phyloP scores from a whole-genome alignment of 1,284 basidiomycete species.

The Bjerkandera adusta region DNA sequence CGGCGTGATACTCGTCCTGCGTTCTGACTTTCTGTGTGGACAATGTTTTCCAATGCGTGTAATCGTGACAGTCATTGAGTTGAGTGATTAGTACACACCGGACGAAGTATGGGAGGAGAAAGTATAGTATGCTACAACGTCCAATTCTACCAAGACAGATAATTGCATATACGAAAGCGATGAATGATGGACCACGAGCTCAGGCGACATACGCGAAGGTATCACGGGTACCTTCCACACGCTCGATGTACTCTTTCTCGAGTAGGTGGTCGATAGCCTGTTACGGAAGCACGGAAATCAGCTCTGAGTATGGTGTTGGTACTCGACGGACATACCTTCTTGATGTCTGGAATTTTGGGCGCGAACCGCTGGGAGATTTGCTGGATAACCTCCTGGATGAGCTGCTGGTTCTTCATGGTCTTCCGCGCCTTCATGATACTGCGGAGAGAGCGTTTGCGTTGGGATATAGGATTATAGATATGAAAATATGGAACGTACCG shows the following conservation, averaged over 20 bases:
- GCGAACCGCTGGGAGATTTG: constrained; percentile 89
- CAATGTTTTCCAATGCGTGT: too few relatives aligned
- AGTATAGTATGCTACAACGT: constrained; percentile 16
- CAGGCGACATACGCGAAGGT: constrained; percentile 77
- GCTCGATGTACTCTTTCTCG: constrained; percentile 98
- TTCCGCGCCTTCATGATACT: constrained; percentile 98
- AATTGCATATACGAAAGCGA: constrained; percentile 1
- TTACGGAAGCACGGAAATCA: background rate
- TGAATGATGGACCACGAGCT: constrained; percentile 13
- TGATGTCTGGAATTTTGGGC: constrained; percentile 91
- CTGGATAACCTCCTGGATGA: constrained; percentile 93
- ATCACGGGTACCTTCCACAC: constrained; percentile 81
- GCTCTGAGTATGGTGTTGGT: constrained; percentile 7
- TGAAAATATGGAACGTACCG: constrained; percentile 50
- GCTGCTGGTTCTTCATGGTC: constrained; percentile 93
- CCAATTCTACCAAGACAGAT: constrained; percentile 10
- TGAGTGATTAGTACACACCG: too few relatives aligned
- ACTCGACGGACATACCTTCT: constrained; percentile 55
- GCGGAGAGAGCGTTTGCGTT: background rate
- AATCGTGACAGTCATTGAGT: too few relatives aligned
- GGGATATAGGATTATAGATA: background rate
- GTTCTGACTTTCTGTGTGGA: too few relatives aligned
- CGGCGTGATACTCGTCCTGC: too few relatives aligned
- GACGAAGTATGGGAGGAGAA: too few relatives aligned
- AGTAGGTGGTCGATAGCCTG: constrained; percentile 96